Percentiles rank a stretch among this genome's conserved stretches.
These are phyloP conservation scores for Curvularia lunata DNA, from an alignment of 2,329 filamentous ascomycete genomes.

Conservation along the genomic window DNA sequence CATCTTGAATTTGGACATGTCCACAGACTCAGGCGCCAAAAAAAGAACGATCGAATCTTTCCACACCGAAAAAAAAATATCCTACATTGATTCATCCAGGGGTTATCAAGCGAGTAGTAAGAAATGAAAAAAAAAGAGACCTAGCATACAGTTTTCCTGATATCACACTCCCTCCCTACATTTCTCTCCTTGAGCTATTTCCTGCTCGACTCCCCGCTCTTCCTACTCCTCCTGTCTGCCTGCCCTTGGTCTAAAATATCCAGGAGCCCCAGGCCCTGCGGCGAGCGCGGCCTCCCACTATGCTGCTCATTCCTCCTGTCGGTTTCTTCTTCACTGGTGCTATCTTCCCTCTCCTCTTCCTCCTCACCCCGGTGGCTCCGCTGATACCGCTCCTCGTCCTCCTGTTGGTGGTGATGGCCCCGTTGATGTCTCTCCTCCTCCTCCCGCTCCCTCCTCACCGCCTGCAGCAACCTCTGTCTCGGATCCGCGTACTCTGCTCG, in stretches of 20 bases:
- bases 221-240: not conserved
- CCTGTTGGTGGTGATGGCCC: no score
- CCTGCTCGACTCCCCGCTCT: not conserved
- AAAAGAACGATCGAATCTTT: no score
- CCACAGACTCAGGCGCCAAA: no score
- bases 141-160: no score
- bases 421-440: not conserved
- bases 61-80: no score
- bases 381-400: not conserved
- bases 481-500: not conserved
- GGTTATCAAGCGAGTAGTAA: no score
- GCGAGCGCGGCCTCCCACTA: not conserved
- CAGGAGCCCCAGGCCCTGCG: conserved; percentile 3
- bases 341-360: not conserved
- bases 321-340: not conserved
- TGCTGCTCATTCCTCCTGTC: no score
- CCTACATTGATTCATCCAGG: no score
- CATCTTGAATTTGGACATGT: no score
- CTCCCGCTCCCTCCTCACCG: not conserved
- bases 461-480: not conserved
- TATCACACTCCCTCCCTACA: no score
- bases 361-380: not conserved
- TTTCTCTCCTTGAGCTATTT: not conserved
- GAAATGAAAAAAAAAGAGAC: no score
- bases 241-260: conserved; percentile 1